A percentile compares a stretch with the other conserved stretches of the same genome.
Conservation (phyloP, 768 basidiomycete species). For the Clavulina sp. region DNA sequence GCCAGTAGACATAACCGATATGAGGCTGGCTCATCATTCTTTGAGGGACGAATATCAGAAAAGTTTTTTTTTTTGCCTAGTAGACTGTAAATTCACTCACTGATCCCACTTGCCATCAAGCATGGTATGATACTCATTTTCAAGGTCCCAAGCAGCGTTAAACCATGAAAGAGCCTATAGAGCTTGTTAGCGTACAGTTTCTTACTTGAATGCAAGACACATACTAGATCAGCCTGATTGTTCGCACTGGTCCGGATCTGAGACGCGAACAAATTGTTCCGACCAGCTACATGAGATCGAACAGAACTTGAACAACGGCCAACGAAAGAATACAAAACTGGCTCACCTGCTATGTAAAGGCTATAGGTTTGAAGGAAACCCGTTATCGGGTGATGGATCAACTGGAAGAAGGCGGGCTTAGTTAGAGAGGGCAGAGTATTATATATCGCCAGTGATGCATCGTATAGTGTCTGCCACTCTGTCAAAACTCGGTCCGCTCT, state of each 20-base stretch:
- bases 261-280: slow-evolving; percentile 41
- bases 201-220: background rate
- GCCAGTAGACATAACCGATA: slow-evolving; percentile 51
- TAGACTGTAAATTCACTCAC: no score
- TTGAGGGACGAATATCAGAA: no score
- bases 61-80: no score
- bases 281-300: slow-evolving; percentile 36
- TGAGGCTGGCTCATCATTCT: no score
- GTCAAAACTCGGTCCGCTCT: slow-evolving; percentile 42
- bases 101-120: slow-evolving; percentile 44
- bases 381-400: slow-evolving; percentile 47
- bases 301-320: no score
- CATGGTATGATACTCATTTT: slow-evolving; percentile 40
- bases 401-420: slow-evolving; percentile 50
- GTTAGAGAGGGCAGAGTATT: slow-evolving; percentile 29
- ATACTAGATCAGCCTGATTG: slow-evolving; percentile 33
- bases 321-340: no score
- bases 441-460: slow-evolving; percentile 36
- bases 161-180: slow-evolving; percentile 28
- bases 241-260: slow-evolving; percentile 51
- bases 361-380: slow-evolving; percentile 40
- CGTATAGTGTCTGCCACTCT: slow-evolving; percentile 32
- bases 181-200: background rate
- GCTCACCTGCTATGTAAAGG: no score
- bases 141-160: slow-evolving; percentile 42